Conservation (phyloP, 345 rosid genomes). For the Carallia pectinifolia region DNA sequence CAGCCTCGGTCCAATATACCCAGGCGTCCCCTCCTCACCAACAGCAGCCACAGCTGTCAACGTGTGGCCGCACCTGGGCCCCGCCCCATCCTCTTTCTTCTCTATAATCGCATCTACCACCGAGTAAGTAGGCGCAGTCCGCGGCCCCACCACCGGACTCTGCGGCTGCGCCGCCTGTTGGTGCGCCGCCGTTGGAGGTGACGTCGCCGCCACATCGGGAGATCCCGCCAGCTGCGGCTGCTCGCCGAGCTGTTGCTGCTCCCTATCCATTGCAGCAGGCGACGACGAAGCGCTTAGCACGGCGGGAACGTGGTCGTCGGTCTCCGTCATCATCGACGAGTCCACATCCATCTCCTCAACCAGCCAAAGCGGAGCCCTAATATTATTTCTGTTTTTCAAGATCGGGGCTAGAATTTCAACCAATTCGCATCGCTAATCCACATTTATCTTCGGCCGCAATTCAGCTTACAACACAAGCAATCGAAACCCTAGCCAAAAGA, state of each 20-base stretch:
- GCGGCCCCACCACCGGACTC: constrained; percentile 64
- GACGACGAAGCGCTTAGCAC: constrained; percentile 22
- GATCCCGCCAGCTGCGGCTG: constrained; percentile 37
- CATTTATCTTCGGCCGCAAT: constrained; percentile 26
- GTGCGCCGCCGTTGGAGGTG: constrained; percentile 20
- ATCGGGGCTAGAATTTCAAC: constrained; percentile 45
- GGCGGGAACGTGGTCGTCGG: constrained; percentile 64
- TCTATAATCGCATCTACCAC: constrained; percentile 76
- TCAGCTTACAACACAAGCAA: neutral
- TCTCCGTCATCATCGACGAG: constrained; percentile 61
- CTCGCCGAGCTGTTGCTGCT: constrained; percentile 38
- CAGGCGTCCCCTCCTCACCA: constrained; percentile 88
- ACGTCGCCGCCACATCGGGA: constrained; percentile 22
- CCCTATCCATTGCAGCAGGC: constrained; percentile 53
- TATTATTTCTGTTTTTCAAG: constrained; percentile 23
- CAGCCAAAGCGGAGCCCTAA: constrained; percentile 35
- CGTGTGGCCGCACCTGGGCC: constrained; percentile 98
- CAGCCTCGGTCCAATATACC: constrained; percentile 82
- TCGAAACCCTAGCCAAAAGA: constrained; percentile 50
- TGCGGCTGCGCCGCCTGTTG: constrained; percentile 32
- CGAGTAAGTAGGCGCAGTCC: constrained; percentile 88
- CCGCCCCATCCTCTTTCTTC: constrained; percentile 94
- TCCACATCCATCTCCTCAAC: constrained; percentile 63
- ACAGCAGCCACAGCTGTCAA: constrained; percentile 91
- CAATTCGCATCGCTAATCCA: constrained; percentile 46